These are phyloP conservation scores for Saccharomycopsis microspora DNA, from an alignment of 805 yeast species.

Conservation along the genomic window DNA sequence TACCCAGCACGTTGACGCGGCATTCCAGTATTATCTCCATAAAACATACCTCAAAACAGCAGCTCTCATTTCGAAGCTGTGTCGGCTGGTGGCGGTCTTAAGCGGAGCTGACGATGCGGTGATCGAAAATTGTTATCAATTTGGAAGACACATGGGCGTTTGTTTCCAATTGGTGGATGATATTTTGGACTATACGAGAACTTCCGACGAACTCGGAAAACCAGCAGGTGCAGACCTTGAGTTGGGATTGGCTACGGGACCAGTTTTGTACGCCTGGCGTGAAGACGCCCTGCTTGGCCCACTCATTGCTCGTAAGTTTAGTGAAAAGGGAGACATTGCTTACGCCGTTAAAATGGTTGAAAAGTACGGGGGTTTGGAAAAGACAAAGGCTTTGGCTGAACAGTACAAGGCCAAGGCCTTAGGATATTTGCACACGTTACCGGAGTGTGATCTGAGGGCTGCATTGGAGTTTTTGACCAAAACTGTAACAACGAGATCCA, in stretches of 20 bases:
- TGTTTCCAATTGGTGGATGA: conserved; percentile 97
- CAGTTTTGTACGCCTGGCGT: conserved; percentile 90
- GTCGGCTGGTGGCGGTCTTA: conserved; percentile 85
- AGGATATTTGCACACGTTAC: conserved; percentile 57
- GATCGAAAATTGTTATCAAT: conserved; percentile 81
- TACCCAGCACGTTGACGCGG: conserved; percentile 61
- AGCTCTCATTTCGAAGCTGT: conserved; percentile 83
- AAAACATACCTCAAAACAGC: conserved; percentile 95
- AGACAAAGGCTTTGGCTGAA: conserved; percentile 68
- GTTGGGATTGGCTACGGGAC: conserved; percentile 94
- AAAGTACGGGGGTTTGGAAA: conserved; percentile 59
- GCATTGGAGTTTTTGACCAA: conserved; percentile 81
- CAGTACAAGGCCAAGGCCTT: conserved; percentile 71
- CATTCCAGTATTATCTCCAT: conserved; percentile 90
- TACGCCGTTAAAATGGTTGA: conserved; percentile 67
- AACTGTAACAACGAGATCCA: conserved; percentile 64
- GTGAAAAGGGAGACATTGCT: conserved; percentile 72
- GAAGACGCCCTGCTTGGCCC: conserved; percentile 76
- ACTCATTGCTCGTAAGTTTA: conserved; percentile 74
- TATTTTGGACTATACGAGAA: conserved; percentile 87
- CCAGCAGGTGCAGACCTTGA: conserved; percentile 94
- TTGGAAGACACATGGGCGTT: conserved; percentile 86
- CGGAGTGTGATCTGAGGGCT: conserved; percentile 80
- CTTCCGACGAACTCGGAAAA: conserved; percentile 77
- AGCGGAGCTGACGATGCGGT: conserved; percentile 69